A percentile compares a stretch with the other conserved stretches of the same genome.
Evolutionary conservation across 345 rosid genomes (phyloP).

Genomic region (Turnera subulata): DNA sequence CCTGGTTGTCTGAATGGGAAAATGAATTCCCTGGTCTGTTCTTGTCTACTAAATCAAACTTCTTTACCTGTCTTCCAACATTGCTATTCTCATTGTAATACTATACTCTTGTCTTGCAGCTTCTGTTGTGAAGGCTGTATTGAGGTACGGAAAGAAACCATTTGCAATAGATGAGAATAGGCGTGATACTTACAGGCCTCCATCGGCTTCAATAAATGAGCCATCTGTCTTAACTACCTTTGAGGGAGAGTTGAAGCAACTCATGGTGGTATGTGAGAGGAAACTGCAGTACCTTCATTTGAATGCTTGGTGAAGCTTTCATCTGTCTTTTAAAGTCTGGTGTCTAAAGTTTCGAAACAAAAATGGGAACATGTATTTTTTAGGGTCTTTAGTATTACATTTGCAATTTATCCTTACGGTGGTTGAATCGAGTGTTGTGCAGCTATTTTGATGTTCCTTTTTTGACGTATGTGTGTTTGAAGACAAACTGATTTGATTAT

Average conservation of each 20-base stretch:
- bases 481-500: constrained; percentile 8
- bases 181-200: constrained; percentile 61
- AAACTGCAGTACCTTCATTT: not conserved
- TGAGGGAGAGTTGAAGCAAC: constrained; percentile 64
- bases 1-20: constrained; percentile 73
- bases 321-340: too few species aligned
- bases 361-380: too few species aligned
- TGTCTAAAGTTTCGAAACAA: too few species aligned
- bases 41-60: not conserved
- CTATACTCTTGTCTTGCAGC: constrained; percentile 46
- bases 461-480: too few species aligned
- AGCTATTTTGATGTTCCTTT: too few species aligned
- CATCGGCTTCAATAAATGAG: constrained; percentile 37
- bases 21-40: constrained; percentile 82
- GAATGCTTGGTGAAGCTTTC: not conserved
- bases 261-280: constrained; percentile 49
- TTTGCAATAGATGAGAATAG: constrained; percentile 66
- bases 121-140: constrained; percentile 81
- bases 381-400: too few species aligned
- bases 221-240: constrained; percentile 41
- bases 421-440: too few species aligned
- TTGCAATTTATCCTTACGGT: too few species aligned
- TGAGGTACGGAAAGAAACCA: constrained; percentile 80
- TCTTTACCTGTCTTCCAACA: not conserved
- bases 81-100: not conserved